These are phyloP conservation scores for Leccinum pellstonianum DNA, from an alignment of 768 basidiomycete species.

Conservation along the genomic window DNA sequence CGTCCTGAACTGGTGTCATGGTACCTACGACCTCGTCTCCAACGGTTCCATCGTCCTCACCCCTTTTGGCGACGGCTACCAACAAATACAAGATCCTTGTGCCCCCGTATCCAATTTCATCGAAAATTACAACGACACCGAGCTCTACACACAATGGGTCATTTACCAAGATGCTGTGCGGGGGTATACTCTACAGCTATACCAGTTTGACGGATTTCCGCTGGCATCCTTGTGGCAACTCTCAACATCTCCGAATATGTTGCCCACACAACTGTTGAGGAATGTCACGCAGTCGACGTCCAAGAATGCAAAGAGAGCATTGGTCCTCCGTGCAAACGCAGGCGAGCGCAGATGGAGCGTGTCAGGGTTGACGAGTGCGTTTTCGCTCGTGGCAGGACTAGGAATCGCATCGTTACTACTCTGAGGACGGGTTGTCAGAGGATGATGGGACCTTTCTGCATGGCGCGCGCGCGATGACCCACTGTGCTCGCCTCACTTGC, in stretches of 20 bases:
- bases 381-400: constrained; percentile 17
- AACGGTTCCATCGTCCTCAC: constrained; percentile 80
- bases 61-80: constrained; percentile 85
- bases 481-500: constrained; percentile 2
- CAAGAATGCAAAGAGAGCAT: constrained; percentile 13
- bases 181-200: constrained; percentile 74
- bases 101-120: constrained; percentile 86
- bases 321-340: constrained; percentile 21
- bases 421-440: constrained; percentile 10
- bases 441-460: background rate
- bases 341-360: constrained; percentile 25
- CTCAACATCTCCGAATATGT: constrained; percentile 80
- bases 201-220: constrained; percentile 74
- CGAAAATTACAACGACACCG: constrained; percentile 76
- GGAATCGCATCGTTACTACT: constrained; percentile 27
- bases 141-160: constrained; percentile 62
- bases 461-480: constrained; percentile 1
- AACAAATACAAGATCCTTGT: constrained; percentile 94
- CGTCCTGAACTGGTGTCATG: constrained; percentile 88
- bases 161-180: constrained; percentile 65
- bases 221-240: constrained; percentile 68
- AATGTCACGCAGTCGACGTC: constrained; percentile 40
- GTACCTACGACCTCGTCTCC: constrained; percentile 58
- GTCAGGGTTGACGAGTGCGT: constrained; percentile 10
- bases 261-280: constrained; percentile 68